Evolutionary conservation across 169 alveolate genomes (phyloP), one percentile per base, ranked within the genome.

Genomic region (Eimeria nieschulzi): DNA sequence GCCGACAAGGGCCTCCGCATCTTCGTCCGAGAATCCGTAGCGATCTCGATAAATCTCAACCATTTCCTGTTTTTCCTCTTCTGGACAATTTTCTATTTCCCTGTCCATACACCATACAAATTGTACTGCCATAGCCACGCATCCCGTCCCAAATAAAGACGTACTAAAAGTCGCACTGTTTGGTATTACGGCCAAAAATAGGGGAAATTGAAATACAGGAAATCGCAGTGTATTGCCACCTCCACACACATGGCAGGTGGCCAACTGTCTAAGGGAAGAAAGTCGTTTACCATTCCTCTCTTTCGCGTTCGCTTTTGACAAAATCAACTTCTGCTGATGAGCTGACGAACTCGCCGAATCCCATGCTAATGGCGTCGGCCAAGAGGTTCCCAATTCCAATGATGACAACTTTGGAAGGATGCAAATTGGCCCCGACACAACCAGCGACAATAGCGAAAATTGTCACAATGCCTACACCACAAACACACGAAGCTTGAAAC

Each of bases 321-420:
- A 92, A 96, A 23, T 95, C 97, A 71, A 83, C 88, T 83, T 96
- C 98, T 39, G 98, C 97, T 76, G 92, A 93, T 23, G 95, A 84
- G 83, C 98, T 96, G 21, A 96, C 96, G 93, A 93, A 96, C 94
- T 97, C 98, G 26, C 98, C 98, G 90, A 96, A 96, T 0, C 98
- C 98, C 98, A 97, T 97, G 51, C 98, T 96, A 51, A 97, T 95
- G 7, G 98, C 98, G 53, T 97, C 97, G 8, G 99, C 99, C 75
- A 97, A 90, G 33, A 97, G 94, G 85, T 97, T 96, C 8, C 99
- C 99, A 39, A 97, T 84, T 46, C 98, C 96, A 55, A 97, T 95
- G 73, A 96, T 96, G 33, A 97, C 92, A 61, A 97, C 95, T 84
- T 96, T 97, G 13, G 96, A 83, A n/a, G 98, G 97, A 61, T 97